Base-by-base conservation (phyloP, 2,329 filamentous ascomycete species). In the Amesomyces nigricolor region DNA sequence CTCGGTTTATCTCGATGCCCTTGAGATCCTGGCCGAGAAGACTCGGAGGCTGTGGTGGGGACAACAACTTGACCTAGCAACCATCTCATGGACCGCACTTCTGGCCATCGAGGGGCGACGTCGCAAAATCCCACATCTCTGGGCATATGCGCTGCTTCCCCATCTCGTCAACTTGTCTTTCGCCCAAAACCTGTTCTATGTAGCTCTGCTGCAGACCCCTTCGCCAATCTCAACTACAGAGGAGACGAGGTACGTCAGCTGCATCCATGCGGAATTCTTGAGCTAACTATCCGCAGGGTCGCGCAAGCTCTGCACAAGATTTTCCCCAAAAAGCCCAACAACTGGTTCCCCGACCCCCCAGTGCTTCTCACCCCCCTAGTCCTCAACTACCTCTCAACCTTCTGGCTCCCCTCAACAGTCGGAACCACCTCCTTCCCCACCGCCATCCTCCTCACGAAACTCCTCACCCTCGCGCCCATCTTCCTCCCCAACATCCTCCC, bases 181-280 rank as follows among this genome's bases (percentile, higher is more conserved):
- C 61, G 80, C 82, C 2, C 78, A 83, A 67, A 85, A 82, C 61
- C 68, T 87, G 30, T 87, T 87, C 70, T 83, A 80, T 63, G 64
- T 85, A 9, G 76, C 79, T 7, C 70, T 85, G 29, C 70, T 84
- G 9, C 73, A 83, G 26, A 82, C 78, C 0, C 80, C 81, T 1
- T 65, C 77, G 5, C 77, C 79, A 1, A 58, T 79, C 56, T 40
- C 65, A 54, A 6, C 6, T 26, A 60, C 65, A 57, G 44, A 70
- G 62, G 52, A 58, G 19, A 70, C 72, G 10, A 62, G 48, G 66
- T 73, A 68, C 29, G 58, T 47, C 29, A 22, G 32, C 26, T 5
- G 7, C 30, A 9, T 32, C 19, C 3, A 3, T 10, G 13, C 22
- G 19, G 4, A 7, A 8, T 11, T 14, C 29, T 22, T 43, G 32